A percentile compares a stretch with the other conserved stretches of the same genome.
These are phyloP conservation scores for Diaporthe batatas DNA, from an alignment of 2,329 filamentous ascomycete genomes.

Conservation along the genomic window DNA sequence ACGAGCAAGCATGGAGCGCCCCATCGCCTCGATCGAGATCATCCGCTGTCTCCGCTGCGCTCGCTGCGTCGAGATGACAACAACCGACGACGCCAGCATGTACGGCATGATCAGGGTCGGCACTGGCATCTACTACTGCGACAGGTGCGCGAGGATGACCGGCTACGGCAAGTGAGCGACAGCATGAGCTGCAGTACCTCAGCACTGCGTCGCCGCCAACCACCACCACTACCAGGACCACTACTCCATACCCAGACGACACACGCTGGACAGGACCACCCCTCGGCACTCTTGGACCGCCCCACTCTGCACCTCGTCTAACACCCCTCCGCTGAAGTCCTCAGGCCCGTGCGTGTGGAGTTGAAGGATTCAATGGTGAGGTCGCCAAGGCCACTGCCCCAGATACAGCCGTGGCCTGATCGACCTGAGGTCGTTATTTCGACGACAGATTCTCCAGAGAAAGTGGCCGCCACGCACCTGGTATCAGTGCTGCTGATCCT, in stretches of 20 bases:
- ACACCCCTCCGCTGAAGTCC: constrained; percentile 13
- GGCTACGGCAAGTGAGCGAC: constrained; percentile 68
- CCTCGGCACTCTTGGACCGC: constrained; percentile 19
- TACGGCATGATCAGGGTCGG: constrained; percentile 75
- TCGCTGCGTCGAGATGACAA: constrained; percentile 70
- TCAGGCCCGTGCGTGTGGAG: constrained; percentile 33
- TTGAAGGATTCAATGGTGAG: constrained; percentile 20
- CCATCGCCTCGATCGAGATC: constrained; percentile 68
- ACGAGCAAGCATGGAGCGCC: constrained; percentile 64
- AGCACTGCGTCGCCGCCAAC: background rate
- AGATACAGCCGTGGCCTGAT: background rate
- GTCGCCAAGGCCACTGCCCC: constrained; percentile 21
- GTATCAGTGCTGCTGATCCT: background rate
- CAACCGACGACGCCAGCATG: constrained; percentile 69
- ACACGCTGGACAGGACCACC: background rate
- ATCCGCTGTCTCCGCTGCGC: constrained; percentile 74
- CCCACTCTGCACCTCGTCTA: constrained; percentile 25
- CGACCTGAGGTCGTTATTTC: background rate
- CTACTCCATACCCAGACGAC: background rate
- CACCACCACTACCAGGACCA: background rate
- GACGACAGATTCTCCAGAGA: no score
- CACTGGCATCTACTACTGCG: constrained; percentile 76
- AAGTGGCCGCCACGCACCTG: constrained; percentile 7
- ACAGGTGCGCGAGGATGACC: constrained; percentile 72
- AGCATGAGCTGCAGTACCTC: background rate